Conservation (phyloP, 1,139 yeast species). For the Hyphopichia pseudoburtonii region DNA sequence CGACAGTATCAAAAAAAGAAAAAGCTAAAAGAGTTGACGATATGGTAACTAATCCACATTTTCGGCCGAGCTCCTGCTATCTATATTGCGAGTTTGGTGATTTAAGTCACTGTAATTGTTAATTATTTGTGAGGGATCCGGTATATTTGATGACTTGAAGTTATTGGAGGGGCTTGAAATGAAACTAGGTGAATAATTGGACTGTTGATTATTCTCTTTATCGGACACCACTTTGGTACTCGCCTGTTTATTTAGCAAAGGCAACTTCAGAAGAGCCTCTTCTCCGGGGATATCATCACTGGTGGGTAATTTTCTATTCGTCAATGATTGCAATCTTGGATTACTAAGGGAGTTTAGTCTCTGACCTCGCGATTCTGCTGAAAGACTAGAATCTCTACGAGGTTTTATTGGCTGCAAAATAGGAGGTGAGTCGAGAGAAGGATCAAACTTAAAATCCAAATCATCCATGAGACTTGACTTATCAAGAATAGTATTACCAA, state of each 20-base stretch:
- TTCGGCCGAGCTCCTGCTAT: constrained; percentile 25
- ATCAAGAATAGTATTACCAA: constrained; percentile 16
- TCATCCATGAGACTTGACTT: constrained; percentile 22
- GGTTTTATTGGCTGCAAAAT: constrained; percentile 4
- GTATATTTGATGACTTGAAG: constrained; percentile 8
- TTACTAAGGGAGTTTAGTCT: no score
- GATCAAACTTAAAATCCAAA: constrained; percentile 30
- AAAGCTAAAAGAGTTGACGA: background rate
- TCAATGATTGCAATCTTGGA: constrained; percentile 12
- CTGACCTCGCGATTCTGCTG: background rate
- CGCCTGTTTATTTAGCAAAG: constrained; percentile 37
- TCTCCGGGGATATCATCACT: constrained; percentile 12
- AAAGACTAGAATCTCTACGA: background rate
- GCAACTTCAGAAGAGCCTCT: constrained; percentile 18
- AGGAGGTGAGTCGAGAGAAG: constrained; percentile 35
- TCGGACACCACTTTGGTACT: constrained; percentile 21
- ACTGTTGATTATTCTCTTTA: background rate
- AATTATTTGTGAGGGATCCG: constrained; percentile 16
- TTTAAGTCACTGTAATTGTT: constrained; percentile 14
- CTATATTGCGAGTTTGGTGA: constrained; percentile 19
- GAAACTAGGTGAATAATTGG: constrained; percentile 3
- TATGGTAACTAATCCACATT: constrained; percentile 20
- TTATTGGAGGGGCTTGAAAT: constrained; percentile 2
- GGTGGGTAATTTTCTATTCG: constrained; percentile 17
- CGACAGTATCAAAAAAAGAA: background rate